These are phyloP conservation scores for Neurospora cerealis DNA, from an alignment of 495 filamentous ascomycete species.

Conservation along the genomic window DNA sequence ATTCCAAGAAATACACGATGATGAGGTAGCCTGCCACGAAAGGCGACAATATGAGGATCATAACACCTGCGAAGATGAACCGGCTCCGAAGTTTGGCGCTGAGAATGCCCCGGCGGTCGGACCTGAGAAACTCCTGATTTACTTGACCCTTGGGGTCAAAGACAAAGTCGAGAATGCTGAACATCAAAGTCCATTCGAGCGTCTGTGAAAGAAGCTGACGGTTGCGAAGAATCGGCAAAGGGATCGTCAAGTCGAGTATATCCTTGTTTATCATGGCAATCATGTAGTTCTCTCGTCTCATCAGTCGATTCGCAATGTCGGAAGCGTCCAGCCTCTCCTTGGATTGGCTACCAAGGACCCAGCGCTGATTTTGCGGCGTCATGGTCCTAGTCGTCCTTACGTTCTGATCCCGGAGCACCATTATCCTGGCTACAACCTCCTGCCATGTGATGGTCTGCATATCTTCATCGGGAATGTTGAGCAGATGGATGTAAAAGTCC, in stretches of 20 bases:
- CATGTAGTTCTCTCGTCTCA: slow-evolving; percentile 93
- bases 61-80: slow-evolving; percentile 69
- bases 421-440: slow-evolving; percentile 79
- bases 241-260: slow-evolving; percentile 74
- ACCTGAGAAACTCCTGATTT: slow-evolving; percentile 70
- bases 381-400: slow-evolving; percentile 62
- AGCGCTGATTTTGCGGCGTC: slow-evolving; percentile 39
- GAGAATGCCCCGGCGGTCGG: slow-evolving; percentile 65
- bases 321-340: slow-evolving; percentile 95
- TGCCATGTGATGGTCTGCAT: slow-evolving; percentile 98
- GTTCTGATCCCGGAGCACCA: slow-evolving; percentile 79
- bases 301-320: slow-evolving; percentile 92
- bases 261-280: slow-evolving; percentile 97
- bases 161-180: slow-evolving; percentile 85
- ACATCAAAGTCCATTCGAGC: slow-evolving; percentile 78
- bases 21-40: slow-evolving; percentile 75
- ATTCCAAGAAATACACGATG: slow-evolving; percentile 80
- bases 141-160: slow-evolving; percentile 84
- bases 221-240: slow-evolving; percentile 71
- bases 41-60: slow-evolving; percentile 79
- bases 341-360: slow-evolving; percentile 70
- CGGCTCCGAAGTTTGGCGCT: slow-evolving; percentile 65
- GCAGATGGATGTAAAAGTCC: slow-evolving; percentile 79
- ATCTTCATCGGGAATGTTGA: slow-evolving; percentile 80
- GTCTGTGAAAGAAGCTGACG: slow-evolving; percentile 71